These are phyloP conservation scores for Ascoidea asiatica DNA, from an alignment of 805 yeast genomes.

Conservation along the genomic window DNA sequence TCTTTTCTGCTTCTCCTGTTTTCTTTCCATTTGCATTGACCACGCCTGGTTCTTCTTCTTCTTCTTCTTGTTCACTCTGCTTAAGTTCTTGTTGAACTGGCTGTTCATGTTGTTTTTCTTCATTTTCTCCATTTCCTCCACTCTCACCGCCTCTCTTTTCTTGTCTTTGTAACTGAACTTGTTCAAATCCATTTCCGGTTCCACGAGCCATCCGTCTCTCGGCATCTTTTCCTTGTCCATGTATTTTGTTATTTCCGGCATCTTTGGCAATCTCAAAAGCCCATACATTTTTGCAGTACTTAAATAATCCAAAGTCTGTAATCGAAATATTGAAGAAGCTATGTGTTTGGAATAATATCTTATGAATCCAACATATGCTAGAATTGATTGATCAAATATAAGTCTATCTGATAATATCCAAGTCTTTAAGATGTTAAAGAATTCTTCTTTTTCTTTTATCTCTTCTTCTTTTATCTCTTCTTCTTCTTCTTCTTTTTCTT, in stretches of 20 bases:
- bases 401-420: conserved; percentile 68
- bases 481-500: conserved; percentile 7
- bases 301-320: conserved; percentile 55
- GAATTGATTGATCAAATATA: conserved; percentile 68
- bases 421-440: conserved; percentile 19
- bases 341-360: conserved; percentile 79
- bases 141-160: conserved; percentile 47
- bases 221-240: conserved; percentile 35
- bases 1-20: conserved; percentile 48
- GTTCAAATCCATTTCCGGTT: conserved; percentile 50
- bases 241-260: conserved; percentile 73
- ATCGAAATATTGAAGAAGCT: conserved; percentile 77
- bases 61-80: conserved; percentile 17
- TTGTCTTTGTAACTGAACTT: conserved; percentile 49
- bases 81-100: too few species aligned
- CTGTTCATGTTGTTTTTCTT: conserved; percentile 21
- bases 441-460: conserved; percentile 10
- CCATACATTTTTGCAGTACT: conserved; percentile 71
- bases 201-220: conserved; percentile 59
- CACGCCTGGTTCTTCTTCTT: conserved; percentile 51
- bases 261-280: conserved; percentile 69
- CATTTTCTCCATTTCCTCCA: conserved; percentile 38
- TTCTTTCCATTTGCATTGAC: conserved; percentile 57
- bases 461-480: conserved; percentile 7
- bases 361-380: conserved; percentile 72